phyloP scores from a whole-genome alignment of 768 basidiomycete genomes.

The Boletellus emodensis region DNA sequence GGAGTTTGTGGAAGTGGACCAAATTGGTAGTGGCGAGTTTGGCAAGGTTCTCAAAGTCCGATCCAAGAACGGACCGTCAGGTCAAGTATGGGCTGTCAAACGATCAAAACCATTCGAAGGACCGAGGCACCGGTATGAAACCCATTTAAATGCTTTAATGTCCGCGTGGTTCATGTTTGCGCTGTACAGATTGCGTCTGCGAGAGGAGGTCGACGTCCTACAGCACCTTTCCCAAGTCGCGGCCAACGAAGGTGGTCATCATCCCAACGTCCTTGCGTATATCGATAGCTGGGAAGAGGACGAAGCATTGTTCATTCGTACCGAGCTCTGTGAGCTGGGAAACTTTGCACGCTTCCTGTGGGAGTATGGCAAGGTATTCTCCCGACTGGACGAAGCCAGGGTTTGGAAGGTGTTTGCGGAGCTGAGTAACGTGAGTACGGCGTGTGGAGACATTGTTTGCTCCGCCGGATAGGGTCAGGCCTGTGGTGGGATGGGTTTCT shows the following conservation, averaged over 20 bases:
- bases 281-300: conserved; percentile 96
- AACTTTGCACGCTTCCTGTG: conserved; percentile 89
- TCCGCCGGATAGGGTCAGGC: conserved; percentile 20
- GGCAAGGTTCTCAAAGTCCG: conserved; percentile 87
- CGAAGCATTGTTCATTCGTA: conserved; percentile 84
- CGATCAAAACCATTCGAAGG: conserved; percentile 92
- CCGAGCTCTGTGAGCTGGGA: conserved; percentile 91
- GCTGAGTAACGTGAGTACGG: conserved; percentile 71
- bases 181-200: conserved; percentile 63
- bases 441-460: conserved; percentile 3
- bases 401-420: conserved; percentile 97
- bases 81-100: conserved; percentile 80
- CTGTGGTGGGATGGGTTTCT: conserved; percentile 17
- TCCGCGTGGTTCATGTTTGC: conserved; percentile 17
- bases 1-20: conserved; percentile 75
- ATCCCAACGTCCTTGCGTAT: conserved; percentile 84
- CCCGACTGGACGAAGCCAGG: conserved; percentile 82
- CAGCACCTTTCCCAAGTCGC: conserved; percentile 59
- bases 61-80: conserved; percentile 53
- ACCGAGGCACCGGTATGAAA: conserved; percentile 76
- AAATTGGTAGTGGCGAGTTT: conserved; percentile 89
- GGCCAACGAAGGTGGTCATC: conserved; percentile 30
- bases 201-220: conserved; percentile 93
- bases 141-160: conserved; percentile 2
- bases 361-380: conserved; percentile 83